Percentiles rank a stretch among this genome's conserved stretches.
phyloP scores from a whole-genome alignment of 2,329 filamentous ascomycete species.

The Alternaria burnsii region DNA sequence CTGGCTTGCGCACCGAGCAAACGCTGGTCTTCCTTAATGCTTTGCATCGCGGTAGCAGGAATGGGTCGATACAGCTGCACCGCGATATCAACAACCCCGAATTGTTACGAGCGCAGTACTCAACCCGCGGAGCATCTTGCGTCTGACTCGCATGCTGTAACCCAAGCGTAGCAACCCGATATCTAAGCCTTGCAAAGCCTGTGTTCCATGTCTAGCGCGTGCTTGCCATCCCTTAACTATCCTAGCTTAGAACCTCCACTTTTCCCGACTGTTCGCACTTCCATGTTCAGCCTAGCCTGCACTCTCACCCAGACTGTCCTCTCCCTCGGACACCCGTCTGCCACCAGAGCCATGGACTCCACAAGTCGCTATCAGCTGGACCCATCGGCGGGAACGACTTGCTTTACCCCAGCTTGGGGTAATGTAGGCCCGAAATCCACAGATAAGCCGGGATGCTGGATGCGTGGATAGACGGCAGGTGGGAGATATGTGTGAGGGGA shows the following conservation, averaged over 20 bases:
- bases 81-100: neutral
- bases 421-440: slow-evolving; percentile 26
- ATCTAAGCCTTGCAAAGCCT: slow-evolving; percentile 14
- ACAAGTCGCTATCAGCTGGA: slow-evolving; percentile 24
- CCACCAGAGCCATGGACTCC: slow-evolving; percentile 18
- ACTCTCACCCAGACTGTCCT: slow-evolving; percentile 7
- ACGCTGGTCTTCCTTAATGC: neutral
- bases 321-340: slow-evolving; percentile 5
- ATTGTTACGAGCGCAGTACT: neutral
- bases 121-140: slow-evolving; percentile 20
- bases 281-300: slow-evolving; percentile 18
- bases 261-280: slow-evolving; percentile 33
- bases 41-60: slow-evolving; percentile 3
- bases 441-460: slow-evolving; percentile 26
- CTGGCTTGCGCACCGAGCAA: neutral
- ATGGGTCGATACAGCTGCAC: neutral
- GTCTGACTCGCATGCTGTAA: slow-evolving; percentile 16
- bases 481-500: neutral
- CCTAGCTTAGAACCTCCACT: slow-evolving; percentile 17
- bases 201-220: slow-evolving; percentile 15
- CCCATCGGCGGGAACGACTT: slow-evolving; percentile 4
- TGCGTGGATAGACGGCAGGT: slow-evolving; percentile 11
- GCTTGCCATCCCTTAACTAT: slow-evolving; percentile 20
- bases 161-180: slow-evolving; percentile 7
- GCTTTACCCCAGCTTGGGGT: slow-evolving; percentile 35